These are phyloP conservation scores for Lentinula guzmanii DNA, from an alignment of 768 basidiomycete genomes.

Conservation along the genomic window DNA sequence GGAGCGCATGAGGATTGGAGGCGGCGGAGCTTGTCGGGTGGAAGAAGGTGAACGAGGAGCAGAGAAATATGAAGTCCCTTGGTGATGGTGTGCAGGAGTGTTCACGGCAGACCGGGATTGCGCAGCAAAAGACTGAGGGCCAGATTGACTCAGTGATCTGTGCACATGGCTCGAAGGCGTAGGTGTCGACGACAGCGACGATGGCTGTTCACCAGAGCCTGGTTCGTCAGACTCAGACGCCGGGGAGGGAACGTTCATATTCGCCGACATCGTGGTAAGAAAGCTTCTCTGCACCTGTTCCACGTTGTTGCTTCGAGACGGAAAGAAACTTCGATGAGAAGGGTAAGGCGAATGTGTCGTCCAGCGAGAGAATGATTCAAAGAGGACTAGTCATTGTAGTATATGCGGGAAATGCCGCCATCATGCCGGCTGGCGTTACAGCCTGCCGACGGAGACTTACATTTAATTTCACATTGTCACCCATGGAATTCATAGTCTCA, in stretches of 20 bases:
- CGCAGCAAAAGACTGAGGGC: conserved; percentile 14
- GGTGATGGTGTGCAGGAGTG: conserved; percentile 58
- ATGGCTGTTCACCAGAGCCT: conserved; percentile 7
- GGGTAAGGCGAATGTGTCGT: neutral
- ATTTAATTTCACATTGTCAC: no score
- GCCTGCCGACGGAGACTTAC: no score
- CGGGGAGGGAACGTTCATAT: conserved; percentile 7
- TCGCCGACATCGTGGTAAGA: conserved; percentile 4
- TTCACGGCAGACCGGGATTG: conserved; percentile 43
- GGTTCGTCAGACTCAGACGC: conserved; percentile 29
- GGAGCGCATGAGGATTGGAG: conserved; percentile 40
- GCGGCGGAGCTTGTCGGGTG: conserved; percentile 20
- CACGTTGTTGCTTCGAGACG: no score
- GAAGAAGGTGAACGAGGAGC: conserved; percentile 33
- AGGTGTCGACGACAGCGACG: conserved; percentile 33
- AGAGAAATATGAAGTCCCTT: conserved; percentile 64
- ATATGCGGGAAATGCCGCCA: no score
- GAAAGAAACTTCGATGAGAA: no score
- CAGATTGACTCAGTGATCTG: conserved; percentile 32
- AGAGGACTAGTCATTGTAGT: no score
- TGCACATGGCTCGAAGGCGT: conserved; percentile 34
- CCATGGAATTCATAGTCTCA: no score
- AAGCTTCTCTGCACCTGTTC: no score
- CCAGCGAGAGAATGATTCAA: neutral
- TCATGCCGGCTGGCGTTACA: no score